Conservation (phyloP, 1,284 basidiomycete genomes). For the Serendipita sp. region DNA sequence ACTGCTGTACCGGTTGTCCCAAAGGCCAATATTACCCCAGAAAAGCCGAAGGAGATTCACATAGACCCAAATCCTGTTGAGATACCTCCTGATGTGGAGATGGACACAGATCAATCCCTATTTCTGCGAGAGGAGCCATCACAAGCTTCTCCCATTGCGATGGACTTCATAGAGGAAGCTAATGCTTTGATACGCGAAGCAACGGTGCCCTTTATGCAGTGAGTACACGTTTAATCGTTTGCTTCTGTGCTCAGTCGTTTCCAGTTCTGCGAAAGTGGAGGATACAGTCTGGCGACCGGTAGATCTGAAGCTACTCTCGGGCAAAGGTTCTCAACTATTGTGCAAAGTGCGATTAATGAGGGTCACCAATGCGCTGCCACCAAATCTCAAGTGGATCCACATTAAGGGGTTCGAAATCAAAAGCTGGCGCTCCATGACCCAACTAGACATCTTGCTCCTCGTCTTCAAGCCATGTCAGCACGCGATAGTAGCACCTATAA, state of each 20-base stretch:
- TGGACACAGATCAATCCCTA: neutral
- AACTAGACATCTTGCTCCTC: neutral
- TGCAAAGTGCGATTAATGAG: neutral
- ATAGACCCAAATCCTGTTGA: neutral
- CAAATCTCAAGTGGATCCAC: constrained; percentile 1
- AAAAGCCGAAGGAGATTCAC: neutral
- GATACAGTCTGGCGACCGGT: neutral
- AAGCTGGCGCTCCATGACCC: neutral
- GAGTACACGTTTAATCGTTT: neutral
- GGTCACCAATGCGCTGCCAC: neutral
- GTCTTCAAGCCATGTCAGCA: neutral
- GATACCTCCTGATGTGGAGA: neutral
- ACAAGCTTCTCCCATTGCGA: neutral
- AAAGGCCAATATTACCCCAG: neutral
- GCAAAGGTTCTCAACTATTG: neutral
- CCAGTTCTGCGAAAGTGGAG: neutral
- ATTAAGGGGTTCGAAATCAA: neutral
- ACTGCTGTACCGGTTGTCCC: neutral
- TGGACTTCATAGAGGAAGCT: neutral
- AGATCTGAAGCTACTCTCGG: neutral
- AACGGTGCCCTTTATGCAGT: neutral
- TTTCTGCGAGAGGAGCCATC: neutral
- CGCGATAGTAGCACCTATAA: neutral
- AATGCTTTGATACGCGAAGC: neutral
- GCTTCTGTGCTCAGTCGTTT: neutral